Evolutionary conservation across 2,329 filamentous ascomycete genomes (phyloP), one percentile per base, ranked within the genome.

Genomic region (Claviceps pazoutovae): DNA sequence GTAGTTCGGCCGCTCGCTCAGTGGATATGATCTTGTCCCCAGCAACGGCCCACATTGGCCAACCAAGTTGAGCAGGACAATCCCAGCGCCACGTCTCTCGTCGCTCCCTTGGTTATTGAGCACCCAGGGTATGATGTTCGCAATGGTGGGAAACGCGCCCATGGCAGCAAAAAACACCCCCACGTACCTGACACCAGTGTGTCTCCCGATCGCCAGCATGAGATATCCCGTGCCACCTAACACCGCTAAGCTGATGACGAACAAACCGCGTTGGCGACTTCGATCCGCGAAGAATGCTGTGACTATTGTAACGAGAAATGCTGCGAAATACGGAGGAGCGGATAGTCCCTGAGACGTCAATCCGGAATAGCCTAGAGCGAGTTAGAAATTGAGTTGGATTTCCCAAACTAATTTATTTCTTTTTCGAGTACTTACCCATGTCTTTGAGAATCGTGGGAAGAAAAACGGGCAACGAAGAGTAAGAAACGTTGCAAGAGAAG

Each of bases 401-500:
- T 21, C 13, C 7, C 1, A 19, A 2, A 19, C n/a, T 21, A 2
- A 5, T 19, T 17, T 14, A 2, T 21, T 9, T 45, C 30, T 21
- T 45, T 34, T 30, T 30, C 11, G 16, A 30, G 5, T 17, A 17
- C 46, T 11, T 48, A 54, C 53, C 53, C 23, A 60, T 56, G 13
- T 55, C 56, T 14, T 56, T 53, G 11, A 60, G 53, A 30, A 60
- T 60, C 17, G 57, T 57, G 0, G 58, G 58, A 5, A 57, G 55
- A 26, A 59, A 59, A 11, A 55, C 57, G 4, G 58, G 53, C 26
- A 60, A 46, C 1, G 58, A 65, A 49, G 68, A 66, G 50, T 66
- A 62, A 13, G 68, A 66, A 1, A 57, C 45, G 42, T 61, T 63
- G 51, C 68, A 55, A 7, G 51, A 51, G 17, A 55, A 53, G 21